Percentiles rank a stretch among this genome's conserved stretches.
Conservation (phyloP, 2,329 filamentous ascomycete genomes). For the Arthrobotrys musiformis region DNA sequence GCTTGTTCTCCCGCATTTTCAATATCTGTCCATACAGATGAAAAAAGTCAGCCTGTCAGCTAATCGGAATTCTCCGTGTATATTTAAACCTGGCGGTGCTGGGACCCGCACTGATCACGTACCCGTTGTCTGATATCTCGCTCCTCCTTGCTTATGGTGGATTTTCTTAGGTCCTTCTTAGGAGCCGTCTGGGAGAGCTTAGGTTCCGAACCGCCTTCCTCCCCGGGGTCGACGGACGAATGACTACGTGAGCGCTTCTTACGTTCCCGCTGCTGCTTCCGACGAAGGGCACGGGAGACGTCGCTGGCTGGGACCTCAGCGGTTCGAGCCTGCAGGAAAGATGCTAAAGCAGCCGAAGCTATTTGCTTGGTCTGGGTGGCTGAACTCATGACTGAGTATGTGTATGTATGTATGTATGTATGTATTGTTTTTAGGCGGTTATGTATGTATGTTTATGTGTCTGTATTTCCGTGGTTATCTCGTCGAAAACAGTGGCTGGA, state of each 20-base stretch:
- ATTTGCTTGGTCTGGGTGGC: conserved; percentile 37
- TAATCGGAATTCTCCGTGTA: conserved; percentile 4
- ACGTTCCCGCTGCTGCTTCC: conserved; percentile 47
- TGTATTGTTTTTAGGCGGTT: too few species aligned
- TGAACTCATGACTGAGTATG: conserved; percentile 24
- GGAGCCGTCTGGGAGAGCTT: neutral
- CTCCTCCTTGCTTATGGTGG: conserved; percentile 46
- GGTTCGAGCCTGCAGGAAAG: conserved; percentile 38
- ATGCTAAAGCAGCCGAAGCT: conserved; percentile 34
- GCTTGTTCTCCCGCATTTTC: conserved; percentile 47
- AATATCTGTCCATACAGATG: conserved; percentile 40
- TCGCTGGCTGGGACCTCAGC: conserved; percentile 38
- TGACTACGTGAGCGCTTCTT: conserved; percentile 29
- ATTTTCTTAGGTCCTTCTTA: conserved; percentile 20
- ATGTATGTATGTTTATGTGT: neutral
- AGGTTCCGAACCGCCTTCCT: neutral
- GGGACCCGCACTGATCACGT: conserved; percentile 2
- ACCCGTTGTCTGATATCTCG: conserved; percentile 45
- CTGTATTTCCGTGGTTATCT: neutral
- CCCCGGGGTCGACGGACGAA: conserved; percentile 2
- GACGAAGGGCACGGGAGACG: conserved; percentile 44
- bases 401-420: neutral
- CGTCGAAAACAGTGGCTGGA: neutral
- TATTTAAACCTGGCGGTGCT: conserved; percentile 29
- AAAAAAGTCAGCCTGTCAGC: conserved; percentile 30